Conservation (phyloP, 805 yeast species). For the Metschnikowia noctiluminum region DNA sequence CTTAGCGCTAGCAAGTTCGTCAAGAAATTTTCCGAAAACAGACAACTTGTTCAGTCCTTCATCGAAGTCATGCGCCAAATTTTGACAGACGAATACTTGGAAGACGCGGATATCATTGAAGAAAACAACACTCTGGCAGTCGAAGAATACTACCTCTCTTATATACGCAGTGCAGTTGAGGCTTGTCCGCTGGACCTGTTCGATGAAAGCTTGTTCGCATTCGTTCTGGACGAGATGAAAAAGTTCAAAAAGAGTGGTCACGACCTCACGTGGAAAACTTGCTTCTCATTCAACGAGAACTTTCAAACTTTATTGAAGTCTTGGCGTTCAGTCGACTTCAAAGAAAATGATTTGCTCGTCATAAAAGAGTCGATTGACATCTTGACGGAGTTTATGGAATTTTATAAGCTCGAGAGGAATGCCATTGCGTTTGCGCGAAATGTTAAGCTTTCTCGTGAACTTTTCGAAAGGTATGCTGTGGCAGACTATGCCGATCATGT, state of each 20-base stretch:
- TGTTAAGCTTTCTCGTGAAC: constrained; percentile 20
- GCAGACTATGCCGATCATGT: constrained; percentile 15
- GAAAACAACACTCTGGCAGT: constrained; percentile 26
- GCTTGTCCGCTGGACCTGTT: constrained; percentile 8
- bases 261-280: constrained; percentile 60
- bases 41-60: constrained; percentile 37
- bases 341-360: background rate
- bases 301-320: constrained; percentile 18
- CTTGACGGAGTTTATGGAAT: constrained; percentile 20
- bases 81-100: constrained; percentile 38
- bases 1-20: constrained; percentile 51
- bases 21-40: constrained; percentile 31
- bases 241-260: constrained; percentile 23
- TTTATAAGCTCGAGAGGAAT: constrained; percentile 22
- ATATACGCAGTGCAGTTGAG: constrained; percentile 27
- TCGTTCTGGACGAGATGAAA: constrained; percentile 26
- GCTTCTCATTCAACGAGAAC: constrained; percentile 44
- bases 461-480: constrained; percentile 16
- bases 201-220: constrained; percentile 21
- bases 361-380: constrained; percentile 6
- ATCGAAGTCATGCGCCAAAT: constrained; percentile 31
- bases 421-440: constrained; percentile 41
- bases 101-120: constrained; percentile 19
- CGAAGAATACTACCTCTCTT: constrained; percentile 45
- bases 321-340: background rate